A percentile compares a stretch with the other conserved stretches of the same genome.
Evolutionary conservation across 768 basidiomycete genomes (phyloP).

Genomic region (Termitomyces sp.): DNA sequence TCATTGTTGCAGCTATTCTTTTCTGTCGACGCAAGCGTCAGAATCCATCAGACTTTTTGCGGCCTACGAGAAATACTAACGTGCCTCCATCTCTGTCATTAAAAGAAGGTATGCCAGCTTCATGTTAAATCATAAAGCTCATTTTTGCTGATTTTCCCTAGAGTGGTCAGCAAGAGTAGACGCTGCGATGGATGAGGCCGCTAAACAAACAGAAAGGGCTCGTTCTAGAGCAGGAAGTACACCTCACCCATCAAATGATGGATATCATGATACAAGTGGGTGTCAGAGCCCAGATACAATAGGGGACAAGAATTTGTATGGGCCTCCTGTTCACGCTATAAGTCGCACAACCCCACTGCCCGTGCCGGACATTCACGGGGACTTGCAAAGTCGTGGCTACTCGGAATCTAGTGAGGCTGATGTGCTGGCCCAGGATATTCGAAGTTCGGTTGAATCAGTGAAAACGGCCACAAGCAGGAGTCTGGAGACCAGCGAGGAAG

Average conservation of each 20-base stretch:
- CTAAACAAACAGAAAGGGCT: constrained; percentile 8
- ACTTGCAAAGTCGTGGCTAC: not conserved
- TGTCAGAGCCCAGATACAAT: constrained; percentile 7
- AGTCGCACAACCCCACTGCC: not conserved
- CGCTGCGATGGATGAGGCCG: constrained; percentile 11
- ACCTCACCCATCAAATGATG: not conserved
- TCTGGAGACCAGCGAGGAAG: not conserved
- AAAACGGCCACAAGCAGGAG: not conserved
- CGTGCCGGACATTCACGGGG: not conserved
- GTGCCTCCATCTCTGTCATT: not conserved
- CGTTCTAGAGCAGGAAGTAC: constrained; percentile 6
- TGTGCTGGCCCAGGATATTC: not conserved
- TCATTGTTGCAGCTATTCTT: not conserved
- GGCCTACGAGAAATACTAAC: not conserved
- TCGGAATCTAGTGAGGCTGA: not conserved
- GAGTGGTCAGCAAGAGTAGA: constrained; percentile 7
- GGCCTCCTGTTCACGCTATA: not conserved
- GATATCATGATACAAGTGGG: not conserved
- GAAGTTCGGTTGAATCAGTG: not conserved
- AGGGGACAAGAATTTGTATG: not conserved
- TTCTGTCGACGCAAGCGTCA: constrained; percentile 3
- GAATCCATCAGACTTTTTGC: not conserved
- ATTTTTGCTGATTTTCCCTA: not conserved
- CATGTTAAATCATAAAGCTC: too few species aligned
- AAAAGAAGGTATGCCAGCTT: constrained; percentile 7